These are phyloP conservation scores for Pyrenochaeta sp. DNA, from an alignment of 2,329 filamentous ascomycete genomes.

Conservation along the genomic window DNA sequence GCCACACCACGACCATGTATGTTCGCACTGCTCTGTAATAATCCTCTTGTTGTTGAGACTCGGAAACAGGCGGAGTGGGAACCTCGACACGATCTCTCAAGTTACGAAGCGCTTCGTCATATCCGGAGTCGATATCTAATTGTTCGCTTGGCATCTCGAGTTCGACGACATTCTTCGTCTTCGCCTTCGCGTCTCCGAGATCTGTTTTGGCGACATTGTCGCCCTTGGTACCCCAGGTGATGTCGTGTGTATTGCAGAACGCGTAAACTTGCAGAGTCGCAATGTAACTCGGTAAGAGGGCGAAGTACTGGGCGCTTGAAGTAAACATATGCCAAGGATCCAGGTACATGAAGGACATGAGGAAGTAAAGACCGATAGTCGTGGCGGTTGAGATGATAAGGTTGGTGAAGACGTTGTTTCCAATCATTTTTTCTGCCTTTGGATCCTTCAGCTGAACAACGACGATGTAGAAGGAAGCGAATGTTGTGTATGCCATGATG, in stretches of 20 bases:
- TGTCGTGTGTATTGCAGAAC: constrained; percentile 99
- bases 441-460: constrained; percentile 74
- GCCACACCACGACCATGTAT: constrained; percentile 97
- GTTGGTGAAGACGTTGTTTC: constrained; percentile 93
- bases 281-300: constrained; percentile 90
- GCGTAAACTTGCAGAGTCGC: constrained; percentile 98
- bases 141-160: constrained; percentile 98
- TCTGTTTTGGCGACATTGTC: constrained; percentile 96
- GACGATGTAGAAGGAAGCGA: constrained; percentile 88
- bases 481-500: constrained; percentile 96
- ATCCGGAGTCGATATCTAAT: constrained; percentile 96
- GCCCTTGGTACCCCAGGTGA: constrained; percentile 98
- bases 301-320: constrained; percentile 87
- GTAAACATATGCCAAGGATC: constrained; percentile 99
- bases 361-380: constrained; percentile 91
- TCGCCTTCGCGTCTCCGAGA: constrained; percentile 83
- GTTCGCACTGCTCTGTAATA: constrained; percentile 98
- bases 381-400: constrained; percentile 89
- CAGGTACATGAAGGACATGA: constrained; percentile 95
- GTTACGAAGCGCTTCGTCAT: constrained; percentile 96
- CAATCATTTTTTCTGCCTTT: constrained; percentile 65
- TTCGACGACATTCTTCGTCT: constrained; percentile 79
- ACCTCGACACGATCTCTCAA: constrained; percentile 93
- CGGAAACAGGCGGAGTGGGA: constrained; percentile 65
- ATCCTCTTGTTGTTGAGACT: constrained; percentile 92